Evolutionary conservation across 2,329 filamentous ascomycete species (phyloP).

Genomic region (Sclerotinia spermophila): DNA sequence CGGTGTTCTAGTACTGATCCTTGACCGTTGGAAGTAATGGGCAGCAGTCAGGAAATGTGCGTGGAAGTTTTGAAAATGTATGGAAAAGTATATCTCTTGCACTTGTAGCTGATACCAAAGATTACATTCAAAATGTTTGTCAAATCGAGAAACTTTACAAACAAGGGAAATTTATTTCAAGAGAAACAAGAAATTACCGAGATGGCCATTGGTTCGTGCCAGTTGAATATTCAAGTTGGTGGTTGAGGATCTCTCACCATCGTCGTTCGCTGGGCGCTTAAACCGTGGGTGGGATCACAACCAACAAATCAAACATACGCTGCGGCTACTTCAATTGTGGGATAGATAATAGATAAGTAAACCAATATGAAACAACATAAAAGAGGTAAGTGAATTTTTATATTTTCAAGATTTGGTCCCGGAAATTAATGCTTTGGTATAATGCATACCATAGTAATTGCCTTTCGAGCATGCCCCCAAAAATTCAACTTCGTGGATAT

Average conservation of each 20-base stretch:
- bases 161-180: background rate
- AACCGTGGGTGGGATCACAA: background rate
- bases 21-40: background rate
- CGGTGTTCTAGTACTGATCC: background rate
- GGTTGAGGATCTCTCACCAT: background rate
- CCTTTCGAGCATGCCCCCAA: too few relatives aligned
- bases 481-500: background rate
- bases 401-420: background rate
- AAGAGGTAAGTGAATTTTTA: background rate
- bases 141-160: background rate
- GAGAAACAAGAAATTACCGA: background rate
- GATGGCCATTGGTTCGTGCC: background rate
- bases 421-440: background rate
- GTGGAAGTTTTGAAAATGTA: background rate
- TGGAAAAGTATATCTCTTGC: background rate
- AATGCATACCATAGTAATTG: background rate
- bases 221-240: background rate
- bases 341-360: background rate
- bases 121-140: background rate
- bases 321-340: background rate
- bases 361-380: too few relatives aligned
- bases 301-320: background rate
- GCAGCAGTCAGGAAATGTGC: background rate
- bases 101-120: background rate
- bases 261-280: background rate